Base-by-base conservation (phyloP, 2,329 filamentous ascomycete genomes). In the Fusarium domesticum region DNA sequence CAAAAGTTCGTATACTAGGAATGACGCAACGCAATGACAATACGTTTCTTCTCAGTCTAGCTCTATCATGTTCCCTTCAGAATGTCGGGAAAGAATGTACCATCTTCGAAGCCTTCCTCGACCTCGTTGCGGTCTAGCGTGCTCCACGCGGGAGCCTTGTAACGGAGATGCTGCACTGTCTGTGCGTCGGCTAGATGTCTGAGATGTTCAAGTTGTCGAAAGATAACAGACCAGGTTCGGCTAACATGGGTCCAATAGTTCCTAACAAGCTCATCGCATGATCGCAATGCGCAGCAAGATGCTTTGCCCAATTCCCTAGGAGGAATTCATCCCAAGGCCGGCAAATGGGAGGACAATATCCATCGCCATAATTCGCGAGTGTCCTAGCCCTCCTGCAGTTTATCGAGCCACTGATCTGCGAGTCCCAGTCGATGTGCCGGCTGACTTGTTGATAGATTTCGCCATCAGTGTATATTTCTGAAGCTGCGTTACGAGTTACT, bases 221-320 rank as follows among this genome's bases (percentile, higher is more conserved):
- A 40, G 5, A 44, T 32, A 1, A 20, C 6, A 14, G 31, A 36
- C 45, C 32, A 47, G 3, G 31, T 23, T 15, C 15, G 20, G 11
- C 12, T 16, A 2, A 44, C 40, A 30, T 44, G 18, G 4, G 36
- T 23, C 38, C n/a, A 40, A 37, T 20, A 18, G 15, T 7, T 10
- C 3, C 15, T 23, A 11, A 47, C 23, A 10, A 37, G 33, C 16
- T 34, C 28, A 14, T 47, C 34, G 3, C 28, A 7, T 34, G 18
- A 14, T 47, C 34, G 3, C 28, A 7, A 36, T 47, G 18, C n/a
- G 37, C 37, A 5, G 41, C 41, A 2, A 47, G 45, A 23, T 47
- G 30, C 18, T 47, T 47, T n/a, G 37, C 40, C 33, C 28, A 40
- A 18, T 47, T 47, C 6, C 45, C 41, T 2, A 47, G 19, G 15